Evolutionary conservation across 2,329 filamentous ascomycete genomes (phyloP), one percentile per base, ranked within the genome.

Genomic region (Clarireedia monteithiana): DNA sequence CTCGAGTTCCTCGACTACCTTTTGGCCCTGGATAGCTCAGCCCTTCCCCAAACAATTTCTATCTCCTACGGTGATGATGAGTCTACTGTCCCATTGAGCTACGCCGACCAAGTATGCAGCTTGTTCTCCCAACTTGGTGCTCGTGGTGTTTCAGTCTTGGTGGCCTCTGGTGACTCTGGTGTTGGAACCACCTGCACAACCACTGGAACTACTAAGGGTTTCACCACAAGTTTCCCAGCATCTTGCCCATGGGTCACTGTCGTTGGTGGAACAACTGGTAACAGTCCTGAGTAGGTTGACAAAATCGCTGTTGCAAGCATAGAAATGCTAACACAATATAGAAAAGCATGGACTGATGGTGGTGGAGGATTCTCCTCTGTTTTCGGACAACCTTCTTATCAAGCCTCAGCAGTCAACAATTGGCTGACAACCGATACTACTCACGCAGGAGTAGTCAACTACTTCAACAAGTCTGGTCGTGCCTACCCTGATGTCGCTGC

Each of bases 1-100:
- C 73, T 87, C 1, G 75, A 75, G 14, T 87, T 80, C 73, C 72
- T 87, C 6, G 75, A 80, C 55, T 80, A 81, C 67, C 67, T 86
- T 2, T 75, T 85, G 0, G 69, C 71, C 1, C 78, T 80, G 60
- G 63, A 69, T 0, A 76, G 77, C 58, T 63, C 69, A 20, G 69
- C 77, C 53, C 72, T 88, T 1, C 84, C 85, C 0, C 80, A 81
- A 59, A 79, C 82, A 6, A 74, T 82, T 58, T 76, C 74, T 39
- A 78, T 84, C 60, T 79, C 76, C 3, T 82, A 83, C 64, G 79
- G 79, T 48, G 76, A 76, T 44, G 73, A 76, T 45, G 81, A 84
- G 67, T 68, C 70, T 5, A 76, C 77, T 23, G 71, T 83, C 20
- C 80, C 81, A 0, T 67, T 73, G 5, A 71, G 69, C 59, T 85